Evolutionary conservation across 2,329 filamentous ascomycete genomes (phyloP).

Genomic region (Polychaeton citri): DNA sequence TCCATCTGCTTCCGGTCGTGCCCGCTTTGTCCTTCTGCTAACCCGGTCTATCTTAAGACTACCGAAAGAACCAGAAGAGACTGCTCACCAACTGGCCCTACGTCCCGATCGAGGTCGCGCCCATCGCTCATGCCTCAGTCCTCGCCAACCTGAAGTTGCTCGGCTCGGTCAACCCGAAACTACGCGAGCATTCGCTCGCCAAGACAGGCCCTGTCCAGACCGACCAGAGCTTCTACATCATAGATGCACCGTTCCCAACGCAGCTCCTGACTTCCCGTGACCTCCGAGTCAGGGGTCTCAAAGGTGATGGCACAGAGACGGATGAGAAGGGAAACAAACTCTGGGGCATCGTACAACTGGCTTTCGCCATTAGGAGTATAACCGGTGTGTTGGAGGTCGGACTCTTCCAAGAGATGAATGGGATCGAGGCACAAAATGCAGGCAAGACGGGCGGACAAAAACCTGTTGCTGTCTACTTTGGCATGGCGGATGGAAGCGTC

Average conservation of each 20-base stretch:
- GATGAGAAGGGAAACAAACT: conserved; percentile 44
- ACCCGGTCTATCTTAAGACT: no score
- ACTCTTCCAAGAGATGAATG: conserved; percentile 74
- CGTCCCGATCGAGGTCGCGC: conserved; percentile 89
- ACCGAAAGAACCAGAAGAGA: conserved; percentile 70
- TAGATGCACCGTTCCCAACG: conserved; percentile 70
- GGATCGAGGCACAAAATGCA: conserved; percentile 49
- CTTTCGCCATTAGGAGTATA: conserved; percentile 62
- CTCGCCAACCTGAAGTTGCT: conserved; percentile 57
- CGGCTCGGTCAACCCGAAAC: conserved; percentile 55
- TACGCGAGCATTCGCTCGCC: conserved; percentile 58
- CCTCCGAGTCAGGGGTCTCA: conserved; percentile 19
- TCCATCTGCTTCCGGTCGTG: not conserved
- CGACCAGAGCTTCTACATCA: conserved; percentile 77
- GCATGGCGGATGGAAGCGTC: conserved; percentile 53
- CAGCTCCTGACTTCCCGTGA: conserved; percentile 55
- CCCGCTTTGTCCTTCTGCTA: no score
- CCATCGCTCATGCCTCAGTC: conserved; percentile 66
- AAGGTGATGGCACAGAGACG: conserved; percentile 21
- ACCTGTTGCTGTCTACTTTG: conserved; percentile 89
- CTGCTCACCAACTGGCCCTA: conserved; percentile 65
- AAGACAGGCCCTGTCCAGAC: conserved; percentile 78
- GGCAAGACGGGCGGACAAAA: conserved; percentile 64
- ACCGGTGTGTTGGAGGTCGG: conserved; percentile 86
- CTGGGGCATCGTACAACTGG: conserved; percentile 70